Base-by-base conservation (phyloP, 768 basidiomycete genomes). In the Mycena polygramma region DNA sequence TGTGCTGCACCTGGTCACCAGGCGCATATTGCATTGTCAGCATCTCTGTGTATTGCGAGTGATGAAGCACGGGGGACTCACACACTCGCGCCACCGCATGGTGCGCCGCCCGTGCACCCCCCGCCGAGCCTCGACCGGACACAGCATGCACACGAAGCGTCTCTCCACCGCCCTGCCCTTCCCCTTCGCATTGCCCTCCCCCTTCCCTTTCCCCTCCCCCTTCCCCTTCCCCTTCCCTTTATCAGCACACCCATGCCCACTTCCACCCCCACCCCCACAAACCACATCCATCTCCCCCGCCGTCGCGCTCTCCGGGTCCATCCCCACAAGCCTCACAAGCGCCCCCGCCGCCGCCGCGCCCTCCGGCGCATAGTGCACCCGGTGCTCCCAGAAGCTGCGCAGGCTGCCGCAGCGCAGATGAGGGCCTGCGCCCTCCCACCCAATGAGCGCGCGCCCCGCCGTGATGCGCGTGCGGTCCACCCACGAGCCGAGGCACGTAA, bases 401-500 rank as follows among this genome's bases (percentile, higher is more conserved):
- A 76, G 55, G 36, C 72, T 69, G 53, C 69, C 58, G 55, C 75
- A 76, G 14, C 73, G 70, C 13, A 76, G 64, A 59, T 76, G 76
- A 20, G 75, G 59, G n/a, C 68, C 74, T 1, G 75, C 74, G 35
- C 57, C 76, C 17, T 66, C 72, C 75, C 75, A 77, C 19, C 76
- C 76, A 22, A 77, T 75, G 58, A 77, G 67, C n/a, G 62, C 62
- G 14, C 66, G 64, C 19, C 75, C 76, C 15, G 64, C 58, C 10
- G 54, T 58, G 35, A 71, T 60, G 19, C 60, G 24, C 48, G 57
- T 67, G 24, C 20, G 19, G 48, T 39, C 54, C 26, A 72, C 48
- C 71, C 70, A 71, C 17, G 75, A 76, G 39, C 76, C 75, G 45
- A 75, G 62, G 63, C 76, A 77, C 5, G 66, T 69, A 57, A 73